Base-by-base conservation (phyloP, 2,329 filamentous ascomycete genomes). In the Cyphellophora europaea region DNA sequence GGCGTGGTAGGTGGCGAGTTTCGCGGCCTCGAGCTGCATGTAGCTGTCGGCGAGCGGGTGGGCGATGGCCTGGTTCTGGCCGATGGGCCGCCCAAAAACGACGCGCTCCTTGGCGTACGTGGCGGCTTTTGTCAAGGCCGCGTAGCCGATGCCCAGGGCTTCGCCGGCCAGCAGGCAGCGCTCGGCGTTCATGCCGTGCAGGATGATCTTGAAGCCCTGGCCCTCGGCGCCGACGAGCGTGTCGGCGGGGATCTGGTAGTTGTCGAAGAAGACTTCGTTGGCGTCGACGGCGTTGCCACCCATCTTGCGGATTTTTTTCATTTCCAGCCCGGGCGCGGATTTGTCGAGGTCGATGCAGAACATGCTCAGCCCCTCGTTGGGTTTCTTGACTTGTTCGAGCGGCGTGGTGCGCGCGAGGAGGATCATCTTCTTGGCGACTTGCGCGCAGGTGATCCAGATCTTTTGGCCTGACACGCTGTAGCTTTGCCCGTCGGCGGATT, bases 261-360 rank as follows among this genome's bases (percentile, higher is more conserved):
- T 73, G 55, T 91, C 82, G 53, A 93, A 91, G 57, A 93, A 93
- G 2, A 93, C 79, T 52, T 91, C 82, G 47, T 93, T 93, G 1
- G 84, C 82, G 49, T 91, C 84, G 1, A 93, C 76, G 0, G 83
- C 82, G 10, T 82, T 66, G 0, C 83, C 82, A 6, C 86, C 86
- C 83, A 93, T 91, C 56, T 93, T 93, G 57, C 74, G 77, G 48
- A 93, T 93, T 51, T 64, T 74, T 28, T 74, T 74, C 52, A 91
- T 63, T 6, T 80, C 72, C 1, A 89, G 62, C 0, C 73, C 73
- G 0, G 78, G 69, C 0, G 72, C 72, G 15, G 35, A 40, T 30
- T 37, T 37, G 53, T 89, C 74, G 4, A 93, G 67, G 39, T 84
- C 76, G 39, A 93, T 85, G 50, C 79, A 91, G 56, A 93, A 89